Conservation (phyloP, 2,329 filamentous ascomycete genomes). For the Lasiodiplodia citricola region DNA sequence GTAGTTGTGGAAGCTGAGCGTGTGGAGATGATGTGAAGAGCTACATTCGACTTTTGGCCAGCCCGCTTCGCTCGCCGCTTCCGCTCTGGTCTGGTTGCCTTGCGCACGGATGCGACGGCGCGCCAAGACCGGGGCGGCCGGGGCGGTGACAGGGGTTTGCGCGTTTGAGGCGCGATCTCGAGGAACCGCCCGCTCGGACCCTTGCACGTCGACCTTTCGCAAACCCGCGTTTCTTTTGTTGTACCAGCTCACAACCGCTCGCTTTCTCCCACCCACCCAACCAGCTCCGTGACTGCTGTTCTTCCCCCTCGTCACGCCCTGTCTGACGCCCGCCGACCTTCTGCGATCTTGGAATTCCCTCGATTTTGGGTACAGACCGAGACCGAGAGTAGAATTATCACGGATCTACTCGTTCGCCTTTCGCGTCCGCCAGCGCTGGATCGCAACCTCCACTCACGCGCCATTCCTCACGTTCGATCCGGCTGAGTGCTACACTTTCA, state of each 20-base stretch:
- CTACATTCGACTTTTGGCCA: background rate
- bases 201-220: slow-evolving; percentile 16
- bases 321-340: background rate
- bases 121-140: slow-evolving; percentile 3
- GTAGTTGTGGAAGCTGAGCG: background rate
- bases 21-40: slow-evolving; percentile 22
- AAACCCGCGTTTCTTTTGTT: background rate
- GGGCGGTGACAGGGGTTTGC: slow-evolving; percentile 2
- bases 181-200: background rate
- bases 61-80: background rate
- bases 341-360: background rate
- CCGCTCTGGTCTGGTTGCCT: background rate
- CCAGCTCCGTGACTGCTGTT: background rate
- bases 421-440: background rate
- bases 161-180: background rate
- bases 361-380: background rate
- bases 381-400: background rate
- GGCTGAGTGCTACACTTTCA: background rate
- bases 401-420: background rate
- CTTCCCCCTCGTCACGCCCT: background rate
- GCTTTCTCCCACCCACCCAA: background rate
- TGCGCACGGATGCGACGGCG: background rate
- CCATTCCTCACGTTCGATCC: background rate
- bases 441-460: background rate
- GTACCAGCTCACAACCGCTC: background rate